phyloP scores from a whole-genome alignment of 1,284 basidiomycete species.

The Ganoderma boninense region DNA sequence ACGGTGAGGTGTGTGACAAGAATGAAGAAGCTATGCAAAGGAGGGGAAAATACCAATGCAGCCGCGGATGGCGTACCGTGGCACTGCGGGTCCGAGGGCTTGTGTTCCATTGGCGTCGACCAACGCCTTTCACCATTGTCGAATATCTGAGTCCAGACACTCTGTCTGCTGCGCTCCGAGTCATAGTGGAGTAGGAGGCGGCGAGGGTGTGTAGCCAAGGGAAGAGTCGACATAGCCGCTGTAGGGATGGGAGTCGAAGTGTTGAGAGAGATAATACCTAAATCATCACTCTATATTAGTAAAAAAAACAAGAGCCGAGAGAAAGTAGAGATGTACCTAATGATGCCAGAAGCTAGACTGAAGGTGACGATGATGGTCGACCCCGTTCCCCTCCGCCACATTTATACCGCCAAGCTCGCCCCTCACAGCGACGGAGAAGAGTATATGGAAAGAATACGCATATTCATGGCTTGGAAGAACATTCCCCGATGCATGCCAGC shows the following conservation, averaged over 20 bases:
- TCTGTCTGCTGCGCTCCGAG: background rate
- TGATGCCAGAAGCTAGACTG: background rate
- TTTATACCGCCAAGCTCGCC: background rate
- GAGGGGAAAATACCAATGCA: background rate
- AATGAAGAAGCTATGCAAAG: background rate
- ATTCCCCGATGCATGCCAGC: no score
- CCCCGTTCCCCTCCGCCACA: background rate
- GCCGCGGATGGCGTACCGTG: background rate
- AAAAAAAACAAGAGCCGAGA: no score
- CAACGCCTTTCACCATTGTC: background rate
- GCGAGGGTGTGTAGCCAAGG: background rate
- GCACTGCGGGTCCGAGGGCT: background rate
- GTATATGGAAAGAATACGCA: background rate
- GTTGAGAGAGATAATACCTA: background rate
- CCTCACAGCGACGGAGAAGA: background rate
- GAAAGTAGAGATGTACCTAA: background rate
- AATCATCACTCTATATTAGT: background rate
- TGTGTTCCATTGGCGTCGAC: background rate
- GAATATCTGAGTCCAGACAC: background rate
- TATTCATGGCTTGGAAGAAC: background rate
- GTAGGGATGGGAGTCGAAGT: background rate
- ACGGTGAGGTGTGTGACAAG: background rate
- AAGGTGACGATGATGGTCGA: background rate
- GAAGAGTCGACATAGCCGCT: background rate
- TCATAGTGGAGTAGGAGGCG: background rate